Evolutionary conservation across 768 basidiomycete genomes (phyloP).

Genomic region (Russula emetica): DNA sequence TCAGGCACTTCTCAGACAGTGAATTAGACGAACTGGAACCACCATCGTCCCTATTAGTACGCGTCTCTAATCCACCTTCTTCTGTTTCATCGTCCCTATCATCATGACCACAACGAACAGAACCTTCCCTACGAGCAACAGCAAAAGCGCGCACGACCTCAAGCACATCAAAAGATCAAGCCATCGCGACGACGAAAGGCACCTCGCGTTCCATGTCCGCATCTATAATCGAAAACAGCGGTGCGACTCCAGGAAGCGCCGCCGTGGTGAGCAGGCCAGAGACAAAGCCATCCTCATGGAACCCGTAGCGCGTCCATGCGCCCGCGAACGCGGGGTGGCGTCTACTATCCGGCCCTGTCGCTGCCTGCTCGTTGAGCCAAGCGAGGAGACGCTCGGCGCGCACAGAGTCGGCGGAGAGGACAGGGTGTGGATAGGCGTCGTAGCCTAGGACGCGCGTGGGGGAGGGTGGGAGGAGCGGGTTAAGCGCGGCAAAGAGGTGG

Average conservation of each 20-base stretch:
- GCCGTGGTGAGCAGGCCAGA: slow-evolving; percentile 38
- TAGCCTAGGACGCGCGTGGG: slow-evolving; percentile 42
- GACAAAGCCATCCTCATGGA: slow-evolving; percentile 76
- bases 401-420: slow-evolving; percentile 56
- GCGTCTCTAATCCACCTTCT: not conserved
- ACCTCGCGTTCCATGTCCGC: not conserved
- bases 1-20: too few relatives aligned
- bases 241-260: not conserved
- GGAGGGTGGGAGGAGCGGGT: too few relatives aligned
- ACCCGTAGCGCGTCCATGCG: slow-evolving; percentile 75
- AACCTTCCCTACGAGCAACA: not conserved
- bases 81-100: too few relatives aligned
- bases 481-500: too few relatives aligned
- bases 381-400: slow-evolving; percentile 49
- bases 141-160: not conserved
- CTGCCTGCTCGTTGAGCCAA: slow-evolving; percentile 40
- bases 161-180: not conserved
- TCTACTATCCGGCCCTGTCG: slow-evolving; percentile 32
- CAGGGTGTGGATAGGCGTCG: slow-evolving; percentile 63
- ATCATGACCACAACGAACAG: not conserved
- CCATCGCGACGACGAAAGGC: not conserved
- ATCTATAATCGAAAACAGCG: not conserved
- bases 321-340: slow-evolving; percentile 62
- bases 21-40: too few relatives aligned
- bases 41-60: not conserved